Base-by-base conservation (phyloP, 192 early-diverging fungal genomes). In the Gorgonomyces haynaldii region DNA sequence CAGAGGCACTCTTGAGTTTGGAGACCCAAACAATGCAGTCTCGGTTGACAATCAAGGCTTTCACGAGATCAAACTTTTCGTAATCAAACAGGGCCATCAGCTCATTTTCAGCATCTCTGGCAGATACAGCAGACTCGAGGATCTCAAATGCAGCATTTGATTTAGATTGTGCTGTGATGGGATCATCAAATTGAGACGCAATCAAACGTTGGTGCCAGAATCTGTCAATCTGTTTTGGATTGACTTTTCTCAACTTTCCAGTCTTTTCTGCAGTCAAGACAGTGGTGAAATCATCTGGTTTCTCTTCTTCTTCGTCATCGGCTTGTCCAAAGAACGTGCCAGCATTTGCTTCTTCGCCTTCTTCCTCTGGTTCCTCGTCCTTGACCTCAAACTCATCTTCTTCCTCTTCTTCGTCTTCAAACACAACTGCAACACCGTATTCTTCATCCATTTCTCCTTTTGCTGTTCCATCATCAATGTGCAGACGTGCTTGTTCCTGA, bases 181-280 rank as follows among this genome's bases (percentile, higher is more conserved):
- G 81, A 58, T 97, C 96, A 8, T 75, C 50, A 65, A 88, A 95
- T 50, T 83, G 75, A n/a, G 68, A 54, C 20, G 85, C 67, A 22
- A 99, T 72, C 24, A 77, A 72, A 27, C 93, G 82, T 56, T 97
- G 96, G 4, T 95, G 74, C 91, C 91, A 99, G 58, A 97, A 99
- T 4, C 92, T 87, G 63, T 99, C 96, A 38, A 99, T 74, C 39
- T 88, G 84, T 60, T 90, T 87, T 7, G 86, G 78, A 52, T 45
- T 66, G 4, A 78, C 19, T 19, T 21, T 44, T 39, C 36, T 47
- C 12, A 25, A 50, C 12, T 45, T 16, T n/a, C n/a, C 19, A 26
- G 35, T 31, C 52, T 48, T 40, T 42, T 29, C 50, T 37, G 52
- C 42, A 21, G 51, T 49, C 44, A 69, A 36, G 26, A 69, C 38